Conservation (phyloP, 345 rosid genomes). For the Combretum micranthum region DNA sequence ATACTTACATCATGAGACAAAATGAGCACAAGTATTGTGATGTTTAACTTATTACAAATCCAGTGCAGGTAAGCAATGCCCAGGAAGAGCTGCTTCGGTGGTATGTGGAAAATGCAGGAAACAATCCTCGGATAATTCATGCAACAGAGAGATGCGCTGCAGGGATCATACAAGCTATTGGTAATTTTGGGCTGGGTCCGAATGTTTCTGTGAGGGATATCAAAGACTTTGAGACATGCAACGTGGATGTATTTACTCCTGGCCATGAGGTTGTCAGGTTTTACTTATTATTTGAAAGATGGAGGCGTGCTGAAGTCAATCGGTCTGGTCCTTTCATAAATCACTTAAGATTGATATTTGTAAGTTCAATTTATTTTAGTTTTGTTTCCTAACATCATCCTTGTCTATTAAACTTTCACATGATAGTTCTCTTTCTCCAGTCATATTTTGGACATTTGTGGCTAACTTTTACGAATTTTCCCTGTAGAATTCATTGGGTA, state of each 20-base stretch:
- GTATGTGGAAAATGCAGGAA: conserved; percentile 56
- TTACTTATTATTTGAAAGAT: conserved; percentile 58
- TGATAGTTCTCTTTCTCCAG: no score
- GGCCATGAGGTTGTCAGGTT: conserved; percentile 53
- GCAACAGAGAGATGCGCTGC: conserved; percentile 71
- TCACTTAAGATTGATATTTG: conserved; percentile 21
- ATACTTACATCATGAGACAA: background rate
- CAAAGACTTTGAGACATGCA: conserved; percentile 24
- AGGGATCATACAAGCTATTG: conserved; percentile 82
- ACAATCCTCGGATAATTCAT: conserved; percentile 50
- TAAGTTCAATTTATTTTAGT: conserved; percentile 14
- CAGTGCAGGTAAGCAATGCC: conserved; percentile 84
- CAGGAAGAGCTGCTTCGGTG: conserved; percentile 76
- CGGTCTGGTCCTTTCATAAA: conserved; percentile 30
- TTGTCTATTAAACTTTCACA: background rate
- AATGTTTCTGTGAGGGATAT: conserved; percentile 62
- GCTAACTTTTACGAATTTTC: conserved; percentile 3
- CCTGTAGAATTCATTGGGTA: conserved; percentile 38
- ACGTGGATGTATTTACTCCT: conserved; percentile 24
- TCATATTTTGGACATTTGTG: background rate
- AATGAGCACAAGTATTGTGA: background rate
- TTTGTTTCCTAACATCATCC: background rate
- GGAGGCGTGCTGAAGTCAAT: conserved; percentile 58
- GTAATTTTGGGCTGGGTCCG: conserved; percentile 58
- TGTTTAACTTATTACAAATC: conserved; percentile 3